Evolutionary conservation across 1,284 basidiomycete genomes (phyloP).

Genomic region (Boletus hoseneyae): DNA sequence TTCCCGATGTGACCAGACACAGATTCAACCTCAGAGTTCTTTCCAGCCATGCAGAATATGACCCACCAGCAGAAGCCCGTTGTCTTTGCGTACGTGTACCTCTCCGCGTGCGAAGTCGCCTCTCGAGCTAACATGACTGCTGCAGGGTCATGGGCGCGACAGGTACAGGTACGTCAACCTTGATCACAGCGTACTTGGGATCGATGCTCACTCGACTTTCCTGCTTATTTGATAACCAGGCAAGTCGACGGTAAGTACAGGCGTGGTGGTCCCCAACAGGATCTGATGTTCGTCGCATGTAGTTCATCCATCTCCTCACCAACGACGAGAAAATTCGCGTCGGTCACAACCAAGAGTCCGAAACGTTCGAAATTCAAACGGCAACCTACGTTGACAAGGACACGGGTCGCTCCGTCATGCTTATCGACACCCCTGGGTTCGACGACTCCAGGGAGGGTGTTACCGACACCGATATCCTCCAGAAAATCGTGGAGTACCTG

Average conservation of each 20-base stretch:
- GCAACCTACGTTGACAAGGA: not conserved
- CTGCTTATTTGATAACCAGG: not conserved
- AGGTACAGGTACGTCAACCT: slow-evolving; percentile 7
- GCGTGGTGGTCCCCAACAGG: not conserved
- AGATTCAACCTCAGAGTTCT: not conserved
- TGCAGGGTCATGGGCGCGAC: slow-evolving; percentile 10
- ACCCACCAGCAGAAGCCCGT: too few species aligned
- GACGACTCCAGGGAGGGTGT: slow-evolving; percentile 24
- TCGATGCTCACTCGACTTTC: not conserved
- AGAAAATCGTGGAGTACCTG: slow-evolving; percentile 31
- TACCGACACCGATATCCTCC: slow-evolving; percentile 27
- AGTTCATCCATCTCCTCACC: slow-evolving; percentile 11
- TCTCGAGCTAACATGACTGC: not conserved
- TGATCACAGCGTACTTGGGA: too few species aligned
- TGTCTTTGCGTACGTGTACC: too few species aligned
- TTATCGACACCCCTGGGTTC: slow-evolving; percentile 32
- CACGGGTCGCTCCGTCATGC: slow-evolving; percentile 14
- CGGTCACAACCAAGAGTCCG: slow-evolving; percentile 5
- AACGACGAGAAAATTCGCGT: slow-evolving; percentile 2
- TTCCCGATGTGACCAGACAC: not conserved
- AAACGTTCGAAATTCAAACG: slow-evolving; percentile 1
- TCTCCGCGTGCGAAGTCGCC: not conserved
- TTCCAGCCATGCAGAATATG: too few species aligned
- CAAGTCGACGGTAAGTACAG: slow-evolving; percentile 6
- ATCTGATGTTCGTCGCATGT: not conserved